Conservation (phyloP, 176 grass and related monocot species). For the Avena eriantha region DNA sequence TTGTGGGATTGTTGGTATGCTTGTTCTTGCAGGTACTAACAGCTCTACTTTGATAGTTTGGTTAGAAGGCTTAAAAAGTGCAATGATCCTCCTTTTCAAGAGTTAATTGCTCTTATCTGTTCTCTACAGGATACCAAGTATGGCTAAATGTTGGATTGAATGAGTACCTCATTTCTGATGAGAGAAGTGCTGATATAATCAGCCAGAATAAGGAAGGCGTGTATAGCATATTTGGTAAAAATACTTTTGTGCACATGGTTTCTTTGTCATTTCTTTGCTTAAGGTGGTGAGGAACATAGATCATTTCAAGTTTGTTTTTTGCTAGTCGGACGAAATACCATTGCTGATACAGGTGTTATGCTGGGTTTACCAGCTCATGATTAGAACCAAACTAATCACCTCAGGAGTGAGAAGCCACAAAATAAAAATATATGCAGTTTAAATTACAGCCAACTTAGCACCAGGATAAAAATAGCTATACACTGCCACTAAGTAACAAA, state of each 20-base stretch:
- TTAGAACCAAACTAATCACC: conserved; percentile 1
- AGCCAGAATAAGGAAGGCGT: conserved; percentile 94
- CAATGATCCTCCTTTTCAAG: conserved; percentile 6
- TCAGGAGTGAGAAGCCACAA: neutral
- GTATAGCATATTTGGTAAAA: conserved; percentile 91
- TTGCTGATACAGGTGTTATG: neutral
- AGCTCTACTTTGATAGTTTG: conserved; percentile 36
- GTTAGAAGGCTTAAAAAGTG: conserved; percentile 21
- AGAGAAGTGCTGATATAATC: conserved; percentile 72
- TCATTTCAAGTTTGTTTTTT: neutral
- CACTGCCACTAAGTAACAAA: neutral
- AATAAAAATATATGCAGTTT: neutral
- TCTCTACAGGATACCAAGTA: conserved; percentile 70
- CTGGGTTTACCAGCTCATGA: conserved; percentile 4
- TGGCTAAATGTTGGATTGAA: conserved; percentile 79
- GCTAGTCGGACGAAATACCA: neutral
- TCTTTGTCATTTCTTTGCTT: conserved; percentile 30
- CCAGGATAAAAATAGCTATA: neutral
- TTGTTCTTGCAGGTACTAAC: conserved; percentile 77
- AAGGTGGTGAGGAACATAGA: conserved; percentile 13
- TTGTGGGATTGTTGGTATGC: conserved; percentile 76
- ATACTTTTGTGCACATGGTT: neutral
- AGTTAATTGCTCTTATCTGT: conserved; percentile 12
- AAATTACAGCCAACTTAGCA: neutral
- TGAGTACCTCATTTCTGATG: conserved; percentile 76